These are phyloP conservation scores for Aspergillus spinulosporus DNA, from an alignment of 2,329 filamentous ascomycete genomes.

Conservation along the genomic window DNA sequence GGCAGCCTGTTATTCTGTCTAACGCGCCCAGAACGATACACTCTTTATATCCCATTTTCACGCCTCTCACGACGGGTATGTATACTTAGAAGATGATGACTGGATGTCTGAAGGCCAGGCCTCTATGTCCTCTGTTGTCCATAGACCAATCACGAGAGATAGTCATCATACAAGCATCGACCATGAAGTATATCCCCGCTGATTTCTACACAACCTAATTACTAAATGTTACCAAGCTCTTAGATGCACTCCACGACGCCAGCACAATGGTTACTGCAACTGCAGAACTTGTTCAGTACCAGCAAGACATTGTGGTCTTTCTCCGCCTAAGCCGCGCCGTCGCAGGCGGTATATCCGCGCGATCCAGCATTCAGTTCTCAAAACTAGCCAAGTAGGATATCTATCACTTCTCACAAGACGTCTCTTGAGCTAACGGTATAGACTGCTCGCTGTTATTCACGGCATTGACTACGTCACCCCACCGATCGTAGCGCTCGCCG, in stretches of 20 bases:
- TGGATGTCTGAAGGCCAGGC: constrained; percentile 37
- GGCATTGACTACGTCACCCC: constrained; percentile 78
- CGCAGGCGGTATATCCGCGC: constrained; percentile 71
- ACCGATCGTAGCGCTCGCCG: constrained; percentile 77
- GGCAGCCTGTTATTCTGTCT: neutral
- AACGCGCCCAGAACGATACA: constrained; percentile 63
- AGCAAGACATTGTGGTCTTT: constrained; percentile 84
- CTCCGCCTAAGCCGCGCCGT: constrained; percentile 86
- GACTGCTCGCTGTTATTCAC: constrained; percentile 73
- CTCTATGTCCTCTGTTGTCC: constrained; percentile 42
- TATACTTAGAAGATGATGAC: constrained; percentile 67
- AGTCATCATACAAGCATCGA: constrained; percentile 24
- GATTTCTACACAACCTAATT: neutral
- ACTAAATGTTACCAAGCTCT: constrained; percentile 30
- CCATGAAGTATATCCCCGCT: constrained; percentile 22
- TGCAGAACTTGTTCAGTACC: constrained; percentile 77
- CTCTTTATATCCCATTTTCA: constrained; percentile 90
- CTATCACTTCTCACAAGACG: neutral
- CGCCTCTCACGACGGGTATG: constrained; percentile 67
- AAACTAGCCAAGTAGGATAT: constrained; percentile 59
- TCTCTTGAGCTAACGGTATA: constrained; percentile 11
- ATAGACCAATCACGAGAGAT: constrained; percentile 23
- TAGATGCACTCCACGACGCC: constrained; percentile 62
- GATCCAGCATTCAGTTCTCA: constrained; percentile 75
- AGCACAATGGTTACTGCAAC: constrained; percentile 63